A percentile compares a stretch with the other conserved stretches of the same genome.
Conservation (phyloP, 2,329 filamentous ascomycete species). For the Talaromyces sp. region DNA sequence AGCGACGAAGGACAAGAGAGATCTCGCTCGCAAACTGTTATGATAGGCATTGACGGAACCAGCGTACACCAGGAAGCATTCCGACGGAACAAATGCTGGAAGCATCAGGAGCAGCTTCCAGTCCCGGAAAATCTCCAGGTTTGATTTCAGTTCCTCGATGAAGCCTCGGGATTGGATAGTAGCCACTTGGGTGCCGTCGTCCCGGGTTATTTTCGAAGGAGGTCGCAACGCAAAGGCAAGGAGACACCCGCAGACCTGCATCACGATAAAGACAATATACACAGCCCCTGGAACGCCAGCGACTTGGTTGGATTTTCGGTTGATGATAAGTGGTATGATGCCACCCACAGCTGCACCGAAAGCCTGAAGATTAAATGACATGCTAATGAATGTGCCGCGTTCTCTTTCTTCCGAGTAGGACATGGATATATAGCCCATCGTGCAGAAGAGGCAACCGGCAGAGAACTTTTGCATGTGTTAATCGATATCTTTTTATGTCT, state of each 20-base stretch:
- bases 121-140: slow-evolving; percentile 21
- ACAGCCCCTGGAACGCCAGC: background rate
- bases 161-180: slow-evolving; percentile 20
- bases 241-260: background rate
- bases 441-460: slow-evolving; percentile 26
- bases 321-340: background rate
- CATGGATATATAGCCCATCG: slow-evolving; percentile 27
- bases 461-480: background rate
- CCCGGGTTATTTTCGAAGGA: background rate
- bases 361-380: slow-evolving; percentile 26
- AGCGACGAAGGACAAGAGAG: slow-evolving; percentile 27
- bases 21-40: slow-evolving; percentile 24
- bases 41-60: slow-evolving; percentile 29
- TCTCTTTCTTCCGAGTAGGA: slow-evolving; percentile 31
- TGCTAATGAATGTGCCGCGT: slow-evolving; percentile 25
- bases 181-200: slow-evolving; percentile 20
- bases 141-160: slow-evolving; percentile 26
- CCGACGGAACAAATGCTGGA: slow-evolving; percentile 21
- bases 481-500: too few species aligned
- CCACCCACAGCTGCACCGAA: slow-evolving; percentile 13
- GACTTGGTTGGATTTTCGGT: background rate
- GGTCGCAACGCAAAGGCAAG: background rate
- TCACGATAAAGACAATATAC: background rate
- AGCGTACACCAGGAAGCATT: slow-evolving; percentile 30
- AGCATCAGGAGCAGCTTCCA: slow-evolving; percentile 25